Conservation (phyloP, 2,329 filamentous ascomycete species). For the Ophiostoma piceae region DNA sequence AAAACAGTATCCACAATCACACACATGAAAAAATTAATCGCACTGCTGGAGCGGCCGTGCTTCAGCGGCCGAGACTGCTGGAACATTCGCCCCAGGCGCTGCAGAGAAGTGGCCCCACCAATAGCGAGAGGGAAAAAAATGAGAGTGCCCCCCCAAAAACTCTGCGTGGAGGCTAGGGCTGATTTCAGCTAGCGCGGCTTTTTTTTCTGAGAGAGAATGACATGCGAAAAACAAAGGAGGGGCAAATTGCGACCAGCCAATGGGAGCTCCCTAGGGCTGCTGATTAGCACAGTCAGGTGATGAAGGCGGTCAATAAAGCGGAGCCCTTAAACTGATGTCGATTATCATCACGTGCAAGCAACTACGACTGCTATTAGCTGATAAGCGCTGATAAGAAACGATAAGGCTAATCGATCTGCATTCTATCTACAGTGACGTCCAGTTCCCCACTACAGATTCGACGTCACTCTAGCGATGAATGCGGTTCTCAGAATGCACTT, state of each 20-base stretch:
- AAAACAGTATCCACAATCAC: constrained; percentile 13
- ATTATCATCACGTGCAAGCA: not conserved
- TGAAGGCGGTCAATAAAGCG: not conserved
- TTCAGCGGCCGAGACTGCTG: constrained; percentile 2
- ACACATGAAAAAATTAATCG: constrained; percentile 9
- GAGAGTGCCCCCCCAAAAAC: constrained; percentile 10
- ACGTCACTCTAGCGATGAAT: not conserved
- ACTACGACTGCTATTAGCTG: not conserved
- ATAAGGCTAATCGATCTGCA: not conserved
- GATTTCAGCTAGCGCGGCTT: not conserved
- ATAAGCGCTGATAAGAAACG: not conserved
- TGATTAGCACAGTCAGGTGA: not conserved
- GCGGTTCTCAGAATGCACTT: not conserved
- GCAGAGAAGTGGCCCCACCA: constrained; percentile 9
- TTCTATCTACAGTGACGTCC: not conserved
- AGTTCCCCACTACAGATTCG: constrained; percentile 5
- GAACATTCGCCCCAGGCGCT: constrained; percentile 3
- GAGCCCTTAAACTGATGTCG: not conserved
- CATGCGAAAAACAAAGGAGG: constrained; percentile 1
- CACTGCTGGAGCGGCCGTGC: not conserved
- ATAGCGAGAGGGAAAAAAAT: constrained; percentile 11
- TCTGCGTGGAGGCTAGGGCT: constrained; percentile 14
- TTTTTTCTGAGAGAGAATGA: not conserved
- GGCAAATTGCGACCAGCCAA: not conserved
- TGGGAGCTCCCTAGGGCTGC: not conserved